Base-by-base conservation (phyloP, 116 monocot genomes). In the Iris pallida region DNA sequence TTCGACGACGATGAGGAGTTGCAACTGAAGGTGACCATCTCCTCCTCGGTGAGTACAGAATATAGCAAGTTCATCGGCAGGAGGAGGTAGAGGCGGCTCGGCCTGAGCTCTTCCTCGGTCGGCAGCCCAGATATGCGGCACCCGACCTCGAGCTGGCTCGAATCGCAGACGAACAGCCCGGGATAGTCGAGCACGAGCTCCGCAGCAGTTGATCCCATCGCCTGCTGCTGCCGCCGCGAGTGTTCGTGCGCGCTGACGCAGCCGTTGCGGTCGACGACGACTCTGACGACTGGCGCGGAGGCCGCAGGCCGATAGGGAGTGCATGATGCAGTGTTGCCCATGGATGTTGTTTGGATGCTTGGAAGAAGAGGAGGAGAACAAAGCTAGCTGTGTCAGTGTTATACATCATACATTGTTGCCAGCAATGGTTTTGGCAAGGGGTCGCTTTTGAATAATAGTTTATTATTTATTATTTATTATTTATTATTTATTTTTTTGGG, bases 21-120 rank as follows among this genome's bases (percentile, higher is more conserved):
- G 30, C 30, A 30, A 0, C 70, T 77, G 46, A 91, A 64, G 0
- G 73, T 20, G 18, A 47, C 57, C 82, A 88, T 78, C 75, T 91
- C 91, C 64, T 91, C 88, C 19, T 88, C 85, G 4, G 91, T 88
- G 42, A 91, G 88, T 41, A 91, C 91, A 0, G 91, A 91, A 76
- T 82, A 91, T 51, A 91, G 77, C 78, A 91, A 80, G 51, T 91
- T 88, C 40, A 82, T 69, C 3, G 91, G 88, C 0, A 92, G 88
- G 16, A 92, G 78, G 58, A 88, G 88, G 85, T 88, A 92, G 48
- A 82, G 67, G 42, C 57, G 70, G 42, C 55, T 58, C 42, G 63
- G 57, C 60, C 61, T 59, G 45, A 92, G 85, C 61, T 68, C 72
- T 47, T 82, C 78, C 43, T 82, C 76, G 10, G 79, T 73, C 0